Percentiles rank a stretch among this genome's conserved stretches.
phyloP scores from a whole-genome alignment of 2,329 filamentous ascomycete genomes.

The Aspergillus jensenii region DNA sequence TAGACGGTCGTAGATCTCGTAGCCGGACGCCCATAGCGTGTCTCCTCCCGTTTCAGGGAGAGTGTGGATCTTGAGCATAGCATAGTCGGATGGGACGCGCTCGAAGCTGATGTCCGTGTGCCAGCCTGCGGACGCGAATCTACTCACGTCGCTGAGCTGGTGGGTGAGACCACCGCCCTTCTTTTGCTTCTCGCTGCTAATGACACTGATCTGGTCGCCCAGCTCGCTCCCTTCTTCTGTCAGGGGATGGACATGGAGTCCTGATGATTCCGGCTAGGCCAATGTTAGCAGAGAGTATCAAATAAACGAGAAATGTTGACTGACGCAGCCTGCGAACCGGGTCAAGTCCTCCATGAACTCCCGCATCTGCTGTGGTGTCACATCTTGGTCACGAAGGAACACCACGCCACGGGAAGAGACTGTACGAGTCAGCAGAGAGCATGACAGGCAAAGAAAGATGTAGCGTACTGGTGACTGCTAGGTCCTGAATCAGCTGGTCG shows the following conservation, averaged over 20 bases:
- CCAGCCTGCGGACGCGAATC: slow-evolving; percentile 49
- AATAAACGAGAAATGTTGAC: neutral
- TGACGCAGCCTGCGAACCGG: slow-evolving; percentile 43
- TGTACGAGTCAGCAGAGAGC: slow-evolving; percentile 26
- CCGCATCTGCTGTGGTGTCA: slow-evolving; percentile 63
- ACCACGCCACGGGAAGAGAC: slow-evolving; percentile 69
- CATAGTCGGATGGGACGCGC: slow-evolving; percentile 63
- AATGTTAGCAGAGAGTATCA: neutral
- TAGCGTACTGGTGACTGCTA: slow-evolving; percentile 62
- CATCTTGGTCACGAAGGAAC: slow-evolving; percentile 67
- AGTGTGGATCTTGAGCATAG: slow-evolving; percentile 57
- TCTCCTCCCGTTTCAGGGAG: slow-evolving; percentile 59
- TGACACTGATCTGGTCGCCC: slow-evolving; percentile 62
- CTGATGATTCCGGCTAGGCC: slow-evolving; percentile 50
- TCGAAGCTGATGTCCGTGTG: slow-evolving; percentile 67
- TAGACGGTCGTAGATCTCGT: slow-evolving; percentile 65
- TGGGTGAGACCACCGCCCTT: slow-evolving; percentile 37
- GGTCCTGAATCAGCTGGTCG: slow-evolving; percentile 62
- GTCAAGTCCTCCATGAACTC: slow-evolving; percentile 48
- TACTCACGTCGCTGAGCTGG: slow-evolving; percentile 33
- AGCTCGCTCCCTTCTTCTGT: slow-evolving; percentile 58
- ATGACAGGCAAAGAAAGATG: slow-evolving; percentile 22
- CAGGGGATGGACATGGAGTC: slow-evolving; percentile 61
- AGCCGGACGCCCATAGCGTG: slow-evolving; percentile 67
- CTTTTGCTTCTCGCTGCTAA: slow-evolving; percentile 58